These are phyloP conservation scores for Carex kokanica DNA, from an alignment of 176 grass and related monocot species.

Conservation along the genomic window DNA sequence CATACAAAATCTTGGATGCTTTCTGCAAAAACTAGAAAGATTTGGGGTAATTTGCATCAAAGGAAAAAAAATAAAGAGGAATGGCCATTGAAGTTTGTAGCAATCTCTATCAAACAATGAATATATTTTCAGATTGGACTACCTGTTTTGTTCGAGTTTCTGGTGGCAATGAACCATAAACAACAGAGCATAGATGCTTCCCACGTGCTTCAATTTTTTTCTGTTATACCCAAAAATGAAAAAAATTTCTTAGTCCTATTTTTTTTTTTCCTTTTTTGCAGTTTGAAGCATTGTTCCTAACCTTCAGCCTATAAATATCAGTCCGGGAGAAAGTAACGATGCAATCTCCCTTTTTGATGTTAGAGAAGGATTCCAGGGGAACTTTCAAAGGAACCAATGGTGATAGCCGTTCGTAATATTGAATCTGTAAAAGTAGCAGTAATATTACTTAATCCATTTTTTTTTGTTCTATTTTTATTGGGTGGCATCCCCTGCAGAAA, in stretches of 20 bases:
- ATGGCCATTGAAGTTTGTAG: neutral
- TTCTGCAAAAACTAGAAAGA: neutral
- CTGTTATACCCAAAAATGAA: constrained; percentile 37
- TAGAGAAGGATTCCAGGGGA: constrained; percentile 72
- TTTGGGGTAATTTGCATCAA: neutral
- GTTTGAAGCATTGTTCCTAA: constrained; percentile 36
- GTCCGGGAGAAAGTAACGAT: constrained; percentile 73
- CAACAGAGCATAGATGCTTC: constrained; percentile 93
- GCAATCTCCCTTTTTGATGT: constrained; percentile 83
- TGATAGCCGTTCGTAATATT: constrained; percentile 87
- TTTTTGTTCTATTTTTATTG: neutral
- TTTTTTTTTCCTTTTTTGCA: neutral
- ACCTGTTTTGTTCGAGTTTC: constrained; percentile 98
- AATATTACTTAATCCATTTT: neutral
- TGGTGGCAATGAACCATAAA: constrained; percentile 96
- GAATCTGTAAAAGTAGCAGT: constrained; percentile 48
- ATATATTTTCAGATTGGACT: neutral
- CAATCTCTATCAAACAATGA: constrained; percentile 7
- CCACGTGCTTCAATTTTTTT: constrained; percentile 77
- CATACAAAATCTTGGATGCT: neutral
- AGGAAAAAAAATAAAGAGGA: neutral
- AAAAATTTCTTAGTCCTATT: neutral
- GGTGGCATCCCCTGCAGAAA: neutral
- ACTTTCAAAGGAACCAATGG: constrained; percentile 80
- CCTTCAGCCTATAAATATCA: constrained; percentile 84